These are phyloP conservation scores for Eimeria maxima DNA, from an alignment of 169 alveolate species.

Conservation along the genomic window DNA sequence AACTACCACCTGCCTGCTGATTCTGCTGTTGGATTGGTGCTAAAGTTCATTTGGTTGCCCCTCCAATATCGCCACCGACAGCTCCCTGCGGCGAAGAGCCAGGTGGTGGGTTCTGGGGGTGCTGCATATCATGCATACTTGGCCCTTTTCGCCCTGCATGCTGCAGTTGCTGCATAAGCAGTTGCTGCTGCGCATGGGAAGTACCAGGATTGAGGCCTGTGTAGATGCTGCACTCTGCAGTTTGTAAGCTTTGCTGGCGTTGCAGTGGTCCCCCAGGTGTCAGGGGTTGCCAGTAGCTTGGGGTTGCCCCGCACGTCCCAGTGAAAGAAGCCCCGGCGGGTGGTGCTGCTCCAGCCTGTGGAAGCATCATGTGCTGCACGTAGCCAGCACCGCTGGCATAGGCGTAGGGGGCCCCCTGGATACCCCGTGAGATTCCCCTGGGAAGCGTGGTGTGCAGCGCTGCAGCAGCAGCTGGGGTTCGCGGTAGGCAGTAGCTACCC, in stretches of 20 bases:
- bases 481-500: constrained; percentile 50
- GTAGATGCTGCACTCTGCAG: constrained; percentile 16
- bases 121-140: constrained; percentile 8
- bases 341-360: constrained; percentile 24
- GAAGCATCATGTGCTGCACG: constrained; percentile 14
- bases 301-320: constrained; percentile 7
- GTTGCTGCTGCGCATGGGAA: constrained; percentile 27
- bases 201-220: neutral
- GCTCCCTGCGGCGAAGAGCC: neutral
- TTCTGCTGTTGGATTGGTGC: neutral
- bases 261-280: constrained; percentile 56
- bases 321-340: neutral
- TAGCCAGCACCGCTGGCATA: constrained; percentile 38
- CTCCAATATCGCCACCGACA: constrained; percentile 13
- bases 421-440: constrained; percentile 19
- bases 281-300: constrained; percentile 56
- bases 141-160: constrained; percentile 52
- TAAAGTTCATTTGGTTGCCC: constrained; percentile 12
- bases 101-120: neutral
- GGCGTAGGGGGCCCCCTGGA: constrained; percentile 18
- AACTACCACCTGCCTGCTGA: neutral
- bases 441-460: constrained; percentile 45
- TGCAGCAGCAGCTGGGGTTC: constrained; percentile 46
- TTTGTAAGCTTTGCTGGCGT: constrained; percentile 31
- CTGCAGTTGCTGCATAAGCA: neutral